phyloP scores from a whole-genome alignment of 1,284 basidiomycete genomes.

The Ganoderma lingzhi region DNA sequence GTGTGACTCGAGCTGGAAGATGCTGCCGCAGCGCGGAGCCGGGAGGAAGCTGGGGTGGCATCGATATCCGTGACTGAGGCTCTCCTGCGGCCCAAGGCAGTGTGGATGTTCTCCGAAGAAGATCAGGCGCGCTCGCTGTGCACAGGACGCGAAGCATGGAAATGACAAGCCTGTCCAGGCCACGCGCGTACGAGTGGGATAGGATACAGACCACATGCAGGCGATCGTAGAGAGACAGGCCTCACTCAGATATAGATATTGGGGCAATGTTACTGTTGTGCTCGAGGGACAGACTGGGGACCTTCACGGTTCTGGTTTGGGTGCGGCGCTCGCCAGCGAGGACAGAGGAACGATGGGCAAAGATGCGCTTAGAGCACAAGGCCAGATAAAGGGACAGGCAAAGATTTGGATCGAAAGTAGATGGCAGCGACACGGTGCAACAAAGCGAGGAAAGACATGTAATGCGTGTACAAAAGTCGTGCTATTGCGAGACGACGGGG shows the following conservation, averaged over 20 bases:
- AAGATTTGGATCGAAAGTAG: not conserved
- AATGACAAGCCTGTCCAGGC: not conserved
- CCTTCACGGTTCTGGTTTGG: not conserved
- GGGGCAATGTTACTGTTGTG: not conserved
- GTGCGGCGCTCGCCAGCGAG: not conserved
- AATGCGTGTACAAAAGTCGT: not conserved
- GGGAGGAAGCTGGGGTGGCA: slow-evolving; percentile 4
- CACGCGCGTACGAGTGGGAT: not conserved
- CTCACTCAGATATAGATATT: not conserved
- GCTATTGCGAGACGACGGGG: not conserved
- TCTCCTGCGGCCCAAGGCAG: not conserved
- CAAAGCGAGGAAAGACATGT: not conserved
- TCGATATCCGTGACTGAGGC: slow-evolving; percentile 5
- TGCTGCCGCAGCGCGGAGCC: slow-evolving; percentile 11
- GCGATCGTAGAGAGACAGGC: not conserved
- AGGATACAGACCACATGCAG: not conserved
- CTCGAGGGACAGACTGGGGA: not conserved
- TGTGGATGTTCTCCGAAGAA: slow-evolving; percentile 9
- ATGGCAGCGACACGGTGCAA: not conserved
- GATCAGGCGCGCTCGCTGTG: slow-evolving; percentile 6
- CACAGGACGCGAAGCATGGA: slow-evolving; percentile 8
- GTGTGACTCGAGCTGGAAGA: slow-evolving; percentile 6
- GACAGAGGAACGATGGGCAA: not conserved
- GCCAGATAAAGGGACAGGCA: not conserved
- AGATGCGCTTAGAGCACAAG: not conserved